phyloP scores from a whole-genome alignment of 192 early-diverging fungal genomes.

The Ramicandelaber brevisporus region DNA sequence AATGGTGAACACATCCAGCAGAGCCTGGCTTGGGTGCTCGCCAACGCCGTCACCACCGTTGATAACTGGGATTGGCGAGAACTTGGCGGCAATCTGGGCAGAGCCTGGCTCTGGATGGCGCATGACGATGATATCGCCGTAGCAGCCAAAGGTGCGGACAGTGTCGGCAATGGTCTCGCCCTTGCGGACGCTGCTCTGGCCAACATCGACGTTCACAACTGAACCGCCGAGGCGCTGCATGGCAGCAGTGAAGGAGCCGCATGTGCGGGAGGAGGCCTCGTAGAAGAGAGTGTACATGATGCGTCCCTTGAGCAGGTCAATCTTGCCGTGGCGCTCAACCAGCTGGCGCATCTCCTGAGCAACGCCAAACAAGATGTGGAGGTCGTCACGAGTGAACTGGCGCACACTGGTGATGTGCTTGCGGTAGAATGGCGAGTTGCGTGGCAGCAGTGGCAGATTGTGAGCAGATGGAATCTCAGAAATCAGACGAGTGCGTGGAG shows the following conservation, averaged over 20 bases:
- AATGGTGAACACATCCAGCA: conserved; percentile 89
- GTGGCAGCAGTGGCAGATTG: too few species aligned
- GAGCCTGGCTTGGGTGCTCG: conserved; percentile 96
- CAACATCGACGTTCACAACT: conserved; percentile 62
- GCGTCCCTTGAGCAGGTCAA: conserved; percentile 69
- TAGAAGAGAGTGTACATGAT: conserved; percentile 90
- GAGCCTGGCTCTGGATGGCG: conserved; percentile 81
- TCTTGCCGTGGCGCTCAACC: conserved; percentile 68
- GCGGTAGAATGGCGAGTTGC: conserved; percentile 65
- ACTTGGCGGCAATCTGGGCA: conserved; percentile 57
- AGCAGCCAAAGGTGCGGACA: conserved; percentile 75
- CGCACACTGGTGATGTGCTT: conserved; percentile 81
- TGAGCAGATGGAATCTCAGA: too few species aligned
- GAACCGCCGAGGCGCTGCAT: conserved; percentile 80
- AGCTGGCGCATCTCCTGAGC: conserved; percentile 90
- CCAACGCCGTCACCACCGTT: conserved; percentile 94
- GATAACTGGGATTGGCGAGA: conserved; percentile 74
- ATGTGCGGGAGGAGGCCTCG: conserved; percentile 88
- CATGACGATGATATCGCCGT: conserved; percentile 78
- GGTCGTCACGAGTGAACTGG: conserved; percentile 78
- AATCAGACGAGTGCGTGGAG: background rate
- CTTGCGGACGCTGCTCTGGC: conserved; percentile 78
- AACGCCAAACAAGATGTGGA: conserved; percentile 83
- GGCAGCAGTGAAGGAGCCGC: conserved; percentile 80
- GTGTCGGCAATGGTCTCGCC: conserved; percentile 89